Evolutionary conservation across 164 flowering plant genomes (phyloP), one percentile per base, ranked within the genome.

Genomic region (Aristolochia californica): DNA sequence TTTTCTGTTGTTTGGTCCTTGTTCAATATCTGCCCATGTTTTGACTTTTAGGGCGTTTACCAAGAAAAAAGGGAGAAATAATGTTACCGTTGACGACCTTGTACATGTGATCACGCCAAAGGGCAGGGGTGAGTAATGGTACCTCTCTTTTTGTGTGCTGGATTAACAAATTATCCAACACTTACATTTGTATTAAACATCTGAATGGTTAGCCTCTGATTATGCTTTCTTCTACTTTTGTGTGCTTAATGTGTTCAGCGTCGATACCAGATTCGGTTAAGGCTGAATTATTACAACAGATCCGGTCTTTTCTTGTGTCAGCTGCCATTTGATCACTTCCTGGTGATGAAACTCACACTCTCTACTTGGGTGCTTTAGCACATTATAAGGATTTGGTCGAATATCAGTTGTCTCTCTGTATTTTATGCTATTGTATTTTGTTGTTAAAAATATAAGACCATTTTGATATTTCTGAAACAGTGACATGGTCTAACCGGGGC

Each of bases 71-170:
- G 97, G 97, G 48, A 81, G 95, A 68, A 76, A 80, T 34, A 85
- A 82, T 72, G 91, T 90, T 45, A 87, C 87, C 16, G 83, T 90
- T 57, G 95, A 90, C 71, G 97, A 90, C 45, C 91, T 90, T 66
- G 75, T 90, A 13, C 95, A 79, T 59, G 75, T 77, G 3, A 90
- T 90, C 43, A 87, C 91, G 9, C 97, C 94, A 0, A 90, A 84
- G 64, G 97, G 95, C 43, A 79, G 97, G 80, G 94, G 97, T 82
- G 55, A 54, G 55, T 55, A 49, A 50, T 34, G 4, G 12, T 45
- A 13, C 49, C 18, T 52, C 61, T 53, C 34, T n/a, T n/a, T 18
- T 4, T 48, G 40, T 34, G 40, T 28, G 4, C 30, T 28, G 30
- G 30, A 28, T 28, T 28, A 28, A 34, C 40, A 34, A 34, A 34